Percentiles rank a stretch among this genome's conserved stretches.
Conservation (phyloP, 2,329 filamentous ascomycete species). For the Gnomoniopsis smithogilvyi region DNA sequence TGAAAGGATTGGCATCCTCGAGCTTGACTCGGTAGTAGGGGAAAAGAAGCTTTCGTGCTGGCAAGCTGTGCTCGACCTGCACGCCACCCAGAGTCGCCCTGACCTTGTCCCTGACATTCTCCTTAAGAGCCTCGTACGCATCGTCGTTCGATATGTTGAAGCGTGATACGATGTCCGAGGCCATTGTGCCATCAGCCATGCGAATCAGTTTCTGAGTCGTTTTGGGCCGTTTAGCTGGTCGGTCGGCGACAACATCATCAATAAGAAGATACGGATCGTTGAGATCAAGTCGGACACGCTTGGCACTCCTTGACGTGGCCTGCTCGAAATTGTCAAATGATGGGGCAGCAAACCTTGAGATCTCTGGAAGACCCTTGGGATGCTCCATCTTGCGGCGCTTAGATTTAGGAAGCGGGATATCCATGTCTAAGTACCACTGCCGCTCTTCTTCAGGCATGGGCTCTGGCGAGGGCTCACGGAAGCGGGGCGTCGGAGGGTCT, state of each 20-base stretch:
- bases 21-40: constrained; percentile 93
- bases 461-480: constrained; percentile 8
- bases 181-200: constrained; percentile 65
- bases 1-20: constrained; percentile 63
- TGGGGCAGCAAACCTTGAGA: constrained; percentile 60
- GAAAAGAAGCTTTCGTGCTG: constrained; percentile 86
- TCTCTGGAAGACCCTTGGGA: constrained; percentile 49
- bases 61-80: constrained; percentile 91
- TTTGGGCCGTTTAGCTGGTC: constrained; percentile 57
- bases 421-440: constrained; percentile 63
- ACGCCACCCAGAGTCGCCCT: constrained; percentile 88
- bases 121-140: constrained; percentile 91
- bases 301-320: constrained; percentile 68
- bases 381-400: constrained; percentile 64
- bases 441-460: constrained; percentile 48
- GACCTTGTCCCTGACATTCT: constrained; percentile 95
- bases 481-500: constrained; percentile 36
- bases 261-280: constrained; percentile 85
- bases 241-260: constrained; percentile 68
- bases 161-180: constrained; percentile 70
- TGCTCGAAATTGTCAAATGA: constrained; percentile 79
- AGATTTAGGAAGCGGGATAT: constrained; percentile 45
- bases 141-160: constrained; percentile 98
- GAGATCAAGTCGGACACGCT: constrained; percentile 78
- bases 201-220: constrained; percentile 58